Evolutionary conservation across 106 monocot genomes (phyloP).

Genomic region (Iris macrosiphon): DNA sequence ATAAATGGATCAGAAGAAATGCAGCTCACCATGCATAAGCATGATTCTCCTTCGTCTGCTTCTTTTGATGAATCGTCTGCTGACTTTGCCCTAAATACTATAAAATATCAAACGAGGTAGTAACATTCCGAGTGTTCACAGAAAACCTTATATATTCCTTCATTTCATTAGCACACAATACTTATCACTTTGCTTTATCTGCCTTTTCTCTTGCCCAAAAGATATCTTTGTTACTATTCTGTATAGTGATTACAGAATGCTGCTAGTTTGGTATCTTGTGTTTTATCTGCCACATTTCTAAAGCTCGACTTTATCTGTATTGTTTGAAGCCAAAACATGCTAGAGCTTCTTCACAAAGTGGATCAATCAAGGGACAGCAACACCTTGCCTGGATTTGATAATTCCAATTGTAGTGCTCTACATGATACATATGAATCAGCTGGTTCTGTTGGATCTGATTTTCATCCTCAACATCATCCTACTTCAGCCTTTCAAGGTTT

Average conservation of each 20-base stretch:
- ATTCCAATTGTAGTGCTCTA: constrained; percentile 14
- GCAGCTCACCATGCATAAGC: constrained; percentile 3
- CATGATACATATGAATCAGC: constrained; percentile 24
- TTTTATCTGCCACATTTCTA: background rate
- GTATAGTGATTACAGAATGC: no score
- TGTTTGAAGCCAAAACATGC: constrained; percentile 76
- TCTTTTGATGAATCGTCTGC: no score
- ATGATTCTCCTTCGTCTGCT: no score
- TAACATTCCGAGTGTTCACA: no score
- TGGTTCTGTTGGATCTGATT: constrained; percentile 21
- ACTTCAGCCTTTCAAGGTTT: constrained; percentile 38
- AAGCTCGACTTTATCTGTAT: constrained; percentile 9
- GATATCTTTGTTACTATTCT: no score
- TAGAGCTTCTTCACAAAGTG: constrained; percentile 72
- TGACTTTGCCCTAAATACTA: no score
- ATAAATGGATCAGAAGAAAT: constrained; percentile 20
- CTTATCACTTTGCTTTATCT: no score
- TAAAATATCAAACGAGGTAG: no score
- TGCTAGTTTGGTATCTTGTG: background rate
- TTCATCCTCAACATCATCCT: constrained; percentile 20
- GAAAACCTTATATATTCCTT: constrained; percentile 14
- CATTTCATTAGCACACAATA: no score
- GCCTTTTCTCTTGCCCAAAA: no score
- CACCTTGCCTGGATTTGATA: constrained; percentile 2
- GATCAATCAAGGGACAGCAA: constrained; percentile 51